A percentile compares a stretch with the other conserved stretches of the same genome.
Evolutionary conservation across 2,329 filamentous ascomycete species (phyloP).

Genomic region (Leptoxyphium fumago): DNA sequence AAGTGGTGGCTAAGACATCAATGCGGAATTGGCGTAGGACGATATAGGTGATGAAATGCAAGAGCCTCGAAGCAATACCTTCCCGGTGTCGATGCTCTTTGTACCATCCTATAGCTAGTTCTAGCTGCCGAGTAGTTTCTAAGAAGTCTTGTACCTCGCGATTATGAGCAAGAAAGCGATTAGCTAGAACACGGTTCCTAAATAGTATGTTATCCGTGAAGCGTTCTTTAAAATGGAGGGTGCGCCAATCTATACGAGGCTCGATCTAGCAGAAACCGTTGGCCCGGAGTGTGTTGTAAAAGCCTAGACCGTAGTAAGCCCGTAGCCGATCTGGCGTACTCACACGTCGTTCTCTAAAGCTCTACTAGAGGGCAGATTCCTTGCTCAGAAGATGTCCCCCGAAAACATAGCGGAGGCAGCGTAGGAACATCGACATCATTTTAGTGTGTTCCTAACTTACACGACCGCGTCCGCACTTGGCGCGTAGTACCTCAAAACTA

Average conservation of each 20-base stretch:
- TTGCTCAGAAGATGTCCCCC: background rate
- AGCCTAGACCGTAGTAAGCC: background rate
- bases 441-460: too few relatives aligned
- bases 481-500: too few relatives aligned
- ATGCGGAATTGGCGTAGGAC: background rate
- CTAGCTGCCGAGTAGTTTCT: background rate
- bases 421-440: conserved; percentile 1
- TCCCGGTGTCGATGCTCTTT: background rate
- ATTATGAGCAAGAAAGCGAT: background rate
- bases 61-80: background rate
- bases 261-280: conserved; percentile 1
- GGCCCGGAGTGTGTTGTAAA: background rate
- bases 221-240: background rate
- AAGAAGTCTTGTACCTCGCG: background rate
- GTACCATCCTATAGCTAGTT: background rate
- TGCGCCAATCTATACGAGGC: background rate
- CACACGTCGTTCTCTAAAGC: too few relatives aligned
- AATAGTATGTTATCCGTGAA: background rate
- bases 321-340: background rate
- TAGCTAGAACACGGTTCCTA: background rate
- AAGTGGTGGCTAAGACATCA: background rate
- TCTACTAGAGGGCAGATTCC: background rate
- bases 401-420: background rate
- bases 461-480: too few relatives aligned
- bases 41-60: background rate